Conservation (phyloP, 805 yeast species). For the Metschnikowia chrysomelidarum region DNA sequence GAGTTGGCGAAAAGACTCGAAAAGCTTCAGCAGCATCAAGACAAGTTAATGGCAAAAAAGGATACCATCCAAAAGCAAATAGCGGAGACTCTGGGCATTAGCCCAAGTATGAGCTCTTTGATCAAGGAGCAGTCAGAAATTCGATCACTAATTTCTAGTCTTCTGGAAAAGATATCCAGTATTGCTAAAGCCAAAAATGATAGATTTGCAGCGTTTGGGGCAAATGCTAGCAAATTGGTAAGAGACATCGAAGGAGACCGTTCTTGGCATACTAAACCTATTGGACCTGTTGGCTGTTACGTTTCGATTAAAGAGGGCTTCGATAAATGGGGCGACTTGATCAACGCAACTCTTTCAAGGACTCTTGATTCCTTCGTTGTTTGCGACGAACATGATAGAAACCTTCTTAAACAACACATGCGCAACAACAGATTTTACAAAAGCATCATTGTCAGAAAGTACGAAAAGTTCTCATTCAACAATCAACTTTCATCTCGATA, state of each 20-base stretch:
- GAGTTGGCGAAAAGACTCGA: constrained; percentile 22
- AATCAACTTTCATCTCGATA: constrained; percentile 9
- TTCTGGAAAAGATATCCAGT: constrained; percentile 9
- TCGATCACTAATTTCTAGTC: constrained; percentile 1
- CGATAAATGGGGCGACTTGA: constrained; percentile 54
- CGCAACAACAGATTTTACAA: constrained; percentile 30
- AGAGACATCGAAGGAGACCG: constrained; percentile 29
- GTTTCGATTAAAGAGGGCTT: constrained; percentile 55
- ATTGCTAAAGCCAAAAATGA: constrained; percentile 21
- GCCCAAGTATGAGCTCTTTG: constrained; percentile 13
- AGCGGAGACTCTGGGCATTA: constrained; percentile 1
- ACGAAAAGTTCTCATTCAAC: constrained; percentile 57
- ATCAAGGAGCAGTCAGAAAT: constrained; percentile 13
- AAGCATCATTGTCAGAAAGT: constrained; percentile 49
- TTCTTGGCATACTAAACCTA: constrained; percentile 47
- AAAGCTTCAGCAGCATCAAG: constrained; percentile 11
- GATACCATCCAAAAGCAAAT: constrained; percentile 13
- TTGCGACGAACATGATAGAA: constrained; percentile 57
- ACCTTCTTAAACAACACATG: constrained; percentile 31
- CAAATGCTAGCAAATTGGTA: constrained; percentile 40
- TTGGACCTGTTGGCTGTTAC: constrained; percentile 78
- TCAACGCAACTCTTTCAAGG: constrained; percentile 54
- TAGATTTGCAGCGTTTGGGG: constrained; percentile 52
- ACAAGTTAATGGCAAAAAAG: constrained; percentile 6
- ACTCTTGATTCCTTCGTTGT: constrained; percentile 67